A percentile compares a stretch with the other conserved stretches of the same genome.
These are phyloP conservation scores for Aureobasidium melanogenum DNA, from an alignment of 2,329 filamentous ascomycete genomes.

Conservation along the genomic window DNA sequence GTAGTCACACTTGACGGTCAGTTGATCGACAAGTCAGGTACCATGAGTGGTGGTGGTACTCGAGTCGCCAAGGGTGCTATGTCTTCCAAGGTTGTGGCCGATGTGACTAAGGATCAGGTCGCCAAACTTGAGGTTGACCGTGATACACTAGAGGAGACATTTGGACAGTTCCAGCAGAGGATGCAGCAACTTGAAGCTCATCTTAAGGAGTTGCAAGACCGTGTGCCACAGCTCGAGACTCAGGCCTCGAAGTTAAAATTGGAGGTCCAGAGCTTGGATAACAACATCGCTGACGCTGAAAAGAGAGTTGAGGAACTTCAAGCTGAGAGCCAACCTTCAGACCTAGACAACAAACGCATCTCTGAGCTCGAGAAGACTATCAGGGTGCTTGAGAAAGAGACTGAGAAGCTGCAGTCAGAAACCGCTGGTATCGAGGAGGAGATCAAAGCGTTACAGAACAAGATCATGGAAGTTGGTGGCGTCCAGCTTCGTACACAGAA, in stretches of 20 bases:
- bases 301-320: slow-evolving; percentile 77
- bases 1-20: slow-evolving; percentile 94
- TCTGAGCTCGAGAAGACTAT: slow-evolving; percentile 70
- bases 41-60: slow-evolving; percentile 94
- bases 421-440: slow-evolving; percentile 87
- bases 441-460: slow-evolving; percentile 86
- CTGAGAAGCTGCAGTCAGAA: slow-evolving; percentile 70
- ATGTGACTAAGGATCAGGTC: slow-evolving; percentile 82
- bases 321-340: slow-evolving; percentile 71
- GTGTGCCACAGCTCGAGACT: slow-evolving; percentile 78
- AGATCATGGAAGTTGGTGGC: slow-evolving; percentile 97
- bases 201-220: slow-evolving; percentile 62
- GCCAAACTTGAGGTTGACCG: slow-evolving; percentile 77
- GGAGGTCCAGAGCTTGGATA: slow-evolving; percentile 78
- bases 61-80: slow-evolving; percentile 86
- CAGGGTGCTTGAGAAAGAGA: slow-evolving; percentile 62
- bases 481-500: slow-evolving; percentile 86
- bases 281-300: slow-evolving; percentile 75
- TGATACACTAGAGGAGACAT: slow-evolving; percentile 73
- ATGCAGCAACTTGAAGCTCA: slow-evolving; percentile 69
- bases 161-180: slow-evolving; percentile 75
- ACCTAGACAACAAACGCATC: slow-evolving; percentile 68
- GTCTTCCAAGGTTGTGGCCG: slow-evolving; percentile 89
- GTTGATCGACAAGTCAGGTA: slow-evolving; percentile 95
- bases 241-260: slow-evolving; percentile 84